Base-by-base conservation (phyloP, 2,329 filamentous ascomycete genomes). In the Celoporthe dispersa region DNA sequence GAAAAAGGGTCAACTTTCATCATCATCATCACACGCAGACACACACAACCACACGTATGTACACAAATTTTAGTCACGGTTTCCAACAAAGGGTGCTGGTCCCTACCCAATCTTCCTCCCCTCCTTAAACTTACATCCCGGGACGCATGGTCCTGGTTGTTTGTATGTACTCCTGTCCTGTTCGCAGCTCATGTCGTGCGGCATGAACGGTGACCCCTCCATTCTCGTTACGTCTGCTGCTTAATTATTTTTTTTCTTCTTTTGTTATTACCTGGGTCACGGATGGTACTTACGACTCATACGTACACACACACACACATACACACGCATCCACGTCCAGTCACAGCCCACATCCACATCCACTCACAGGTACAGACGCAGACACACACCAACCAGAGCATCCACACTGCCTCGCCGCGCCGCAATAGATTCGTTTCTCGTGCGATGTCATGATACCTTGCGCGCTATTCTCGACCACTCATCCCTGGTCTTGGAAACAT, bases 251-350 rank as follows among this genome's bases (percentile, higher is more conserved):
- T 19, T 44, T 44, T 22, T 22, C 41, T n/a, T 19, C 16, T 44
- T 44, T n/a, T 9, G 19, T n/a, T n/a, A 11, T n/a, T 37, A 37
- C 57, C 19, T 59, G 55, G 55, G 14, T 68, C 60, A 55, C 59
- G 65, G 68, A 57, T 39, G 22, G 60, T 64, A 70, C 65, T 5
- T 57, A 33, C 55, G 48, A 64, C 35, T 61, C 65, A 64, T 35
- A 48, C 28, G 44, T 39, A 33, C 57, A 35, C 28, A 12, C 25
- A 39, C 12, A 39, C 37, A 39, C 22, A 44, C 39, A 19, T 12
- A 39, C 37, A 12, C 37, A 39, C 37, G 12, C 7, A 9, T n/a
- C 44, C 44, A 48, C 44, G 44, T n/a, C 44, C 44, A 48, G 19
- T 48, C 44, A 48, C 44, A 48, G 8, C 11, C 44, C 44, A 48